Evolutionary conservation across 2,329 filamentous ascomycete genomes (phyloP), one percentile per base, ranked within the genome.

Genomic region (Pseudocercospora fijiensis): DNA sequence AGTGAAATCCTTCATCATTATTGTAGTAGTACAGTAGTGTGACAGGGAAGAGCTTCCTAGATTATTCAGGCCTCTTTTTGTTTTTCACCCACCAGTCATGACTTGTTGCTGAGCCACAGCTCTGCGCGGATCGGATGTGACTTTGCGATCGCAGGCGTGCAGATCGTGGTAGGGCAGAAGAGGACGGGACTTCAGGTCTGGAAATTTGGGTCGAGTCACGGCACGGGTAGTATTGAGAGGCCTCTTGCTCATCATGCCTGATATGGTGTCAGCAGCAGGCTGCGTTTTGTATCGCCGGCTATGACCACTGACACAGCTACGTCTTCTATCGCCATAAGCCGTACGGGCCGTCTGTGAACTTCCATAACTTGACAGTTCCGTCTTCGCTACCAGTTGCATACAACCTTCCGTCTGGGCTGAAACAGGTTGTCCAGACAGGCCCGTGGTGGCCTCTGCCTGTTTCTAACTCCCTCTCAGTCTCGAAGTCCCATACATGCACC

Each of bases 361-460:
- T 90, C 87, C 87, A 90, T 70, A 99, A 83, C 80, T 99, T 99
- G 77, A 99, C 96, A 0, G 95, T 99, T 45, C 95, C 95, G 73
- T 99, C 95, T 76, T 99, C 95, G 56, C 93, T 97, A 28, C 91
- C 95, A 1, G 95, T 99, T 1, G 93, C 95, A 75, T 98, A 99
- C 7, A 99, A 82, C 76, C 96, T 97, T 53, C 93, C 93, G 74
- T 99, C 95, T 0, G 95, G 95, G 0, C 93, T 95, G 78, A 96
- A 99, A 62, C 90, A 89, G 64, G 96, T 88, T 5, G 92, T 96
- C 95, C 95, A 99, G 66, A 99, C 95, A 1, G 94, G 94, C 1
- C 95, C 95, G 74, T 99, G 95, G 71, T 99, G 95, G 24, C 95
- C 95, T 79, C 97, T 97, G 80, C 96, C 91, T 11, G 94, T 89